Evolutionary conservation across 2,329 filamentous ascomycete species (phyloP).

Genomic region (Boeremia lycopersici): DNA sequence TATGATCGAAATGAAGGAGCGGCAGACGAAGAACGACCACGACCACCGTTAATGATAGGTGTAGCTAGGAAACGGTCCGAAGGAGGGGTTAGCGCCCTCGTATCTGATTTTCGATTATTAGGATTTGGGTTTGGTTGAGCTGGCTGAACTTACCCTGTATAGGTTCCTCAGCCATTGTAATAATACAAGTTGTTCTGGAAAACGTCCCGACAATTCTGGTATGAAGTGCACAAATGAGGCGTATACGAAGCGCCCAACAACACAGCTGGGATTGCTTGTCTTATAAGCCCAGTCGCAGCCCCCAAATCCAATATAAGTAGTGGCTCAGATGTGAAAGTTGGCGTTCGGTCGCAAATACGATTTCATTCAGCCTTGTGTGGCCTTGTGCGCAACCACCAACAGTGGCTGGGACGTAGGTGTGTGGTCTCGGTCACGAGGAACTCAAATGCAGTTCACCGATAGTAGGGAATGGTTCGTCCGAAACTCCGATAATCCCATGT

Average conservation of each 20-base stretch:
- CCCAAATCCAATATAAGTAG: not conserved
- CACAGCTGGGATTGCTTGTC: not conserved
- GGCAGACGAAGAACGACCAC: not conserved
- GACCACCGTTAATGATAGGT: not conserved
- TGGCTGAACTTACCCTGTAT: not conserved
- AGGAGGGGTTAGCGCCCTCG: not conserved
- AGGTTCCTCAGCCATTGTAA: not conserved
- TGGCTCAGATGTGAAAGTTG: not conserved
- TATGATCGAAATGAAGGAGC: not conserved
- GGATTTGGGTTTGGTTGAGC: too few species aligned
- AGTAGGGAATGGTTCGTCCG: not conserved
- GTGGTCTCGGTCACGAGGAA: not conserved
- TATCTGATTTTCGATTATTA: not conserved
- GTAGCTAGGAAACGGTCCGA: not conserved
- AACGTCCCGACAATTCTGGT: not conserved
- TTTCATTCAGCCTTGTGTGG: not conserved
- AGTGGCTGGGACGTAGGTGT: not conserved
- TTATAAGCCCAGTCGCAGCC: not conserved
- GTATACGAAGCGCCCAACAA: not conserved
- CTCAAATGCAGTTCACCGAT: not conserved
- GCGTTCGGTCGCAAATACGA: not conserved
- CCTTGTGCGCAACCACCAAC: not conserved
- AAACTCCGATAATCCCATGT: not conserved
- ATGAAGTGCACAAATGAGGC: not conserved
- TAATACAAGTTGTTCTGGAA: not conserved